These are phyloP conservation scores for Neostapfia colusana DNA, from an alignment of 176 grass and related monocot genomes.

Conservation along the genomic window DNA sequence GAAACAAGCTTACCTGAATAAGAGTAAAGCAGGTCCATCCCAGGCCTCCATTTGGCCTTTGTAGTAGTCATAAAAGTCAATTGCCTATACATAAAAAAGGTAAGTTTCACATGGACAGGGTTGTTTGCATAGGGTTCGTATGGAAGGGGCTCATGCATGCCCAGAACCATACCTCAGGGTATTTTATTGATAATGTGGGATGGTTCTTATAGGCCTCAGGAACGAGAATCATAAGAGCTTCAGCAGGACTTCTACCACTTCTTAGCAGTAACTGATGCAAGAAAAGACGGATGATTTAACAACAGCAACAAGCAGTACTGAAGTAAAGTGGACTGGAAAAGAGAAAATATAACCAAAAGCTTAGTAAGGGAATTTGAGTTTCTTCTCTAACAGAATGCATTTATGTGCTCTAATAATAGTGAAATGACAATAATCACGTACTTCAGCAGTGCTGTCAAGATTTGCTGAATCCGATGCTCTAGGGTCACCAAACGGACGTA, in stretches of 20 bases:
- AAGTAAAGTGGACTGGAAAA: slow-evolving; percentile 19
- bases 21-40: slow-evolving; percentile 98
- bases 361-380: neutral
- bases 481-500: slow-evolving; percentile 85
- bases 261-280: slow-evolving; percentile 76
- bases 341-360: neutral
- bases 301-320: slow-evolving; percentile 29
- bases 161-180: slow-evolving; percentile 75
- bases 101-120: slow-evolving; percentile 34
- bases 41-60: slow-evolving; percentile 99
- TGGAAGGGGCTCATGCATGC: slow-evolving; percentile 18
- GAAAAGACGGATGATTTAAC: slow-evolving; percentile 34
- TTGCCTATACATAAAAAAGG: slow-evolving; percentile 63
- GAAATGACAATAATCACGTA: slow-evolving; percentile 40
- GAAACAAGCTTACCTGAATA: slow-evolving; percentile 76
- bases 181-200: slow-evolving; percentile 94
- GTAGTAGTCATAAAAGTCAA: slow-evolving; percentile 99
- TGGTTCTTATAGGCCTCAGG: slow-evolving; percentile 99
- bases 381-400: neutral
- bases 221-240: slow-evolving; percentile 98
- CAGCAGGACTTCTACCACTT: slow-evolving; percentile 91
- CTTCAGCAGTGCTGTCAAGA: slow-evolving; percentile 96
- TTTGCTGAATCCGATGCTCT: slow-evolving; percentile 99
- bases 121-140: slow-evolving; percentile 27
- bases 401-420: slow-evolving; percentile 17